These are phyloP conservation scores for Epichloe elymi DNA, from an alignment of 2,329 filamentous ascomycete species.

Conservation along the genomic window DNA sequence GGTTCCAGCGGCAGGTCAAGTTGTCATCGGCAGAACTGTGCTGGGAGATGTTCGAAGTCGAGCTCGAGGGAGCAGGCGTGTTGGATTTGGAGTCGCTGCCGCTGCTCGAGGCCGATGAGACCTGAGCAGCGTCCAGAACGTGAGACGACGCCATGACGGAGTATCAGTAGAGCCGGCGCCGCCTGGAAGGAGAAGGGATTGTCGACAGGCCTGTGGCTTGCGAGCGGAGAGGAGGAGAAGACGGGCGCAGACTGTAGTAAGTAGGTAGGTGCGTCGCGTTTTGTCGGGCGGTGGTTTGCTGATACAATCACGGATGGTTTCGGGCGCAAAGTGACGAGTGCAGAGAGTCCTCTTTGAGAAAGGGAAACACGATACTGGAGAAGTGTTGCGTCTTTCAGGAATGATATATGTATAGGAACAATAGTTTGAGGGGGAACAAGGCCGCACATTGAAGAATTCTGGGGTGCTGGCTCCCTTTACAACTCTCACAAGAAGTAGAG, in stretches of 20 bases:
- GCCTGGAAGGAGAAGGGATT: background rate
- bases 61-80: conserved; percentile 37
- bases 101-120: conserved; percentile 10
- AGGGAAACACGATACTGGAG: background rate
- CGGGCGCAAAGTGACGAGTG: background rate
- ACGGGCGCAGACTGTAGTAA: background rate
- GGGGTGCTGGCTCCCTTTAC: conserved; percentile 24
- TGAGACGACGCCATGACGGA: conserved; percentile 22
- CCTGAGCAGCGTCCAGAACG: conserved; percentile 12
- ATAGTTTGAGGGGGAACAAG: background rate
- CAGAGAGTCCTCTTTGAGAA: background rate
- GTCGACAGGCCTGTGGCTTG: background rate
- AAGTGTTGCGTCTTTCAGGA: background rate
- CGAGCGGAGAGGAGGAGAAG: background rate
- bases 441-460: conserved; percentile 5
- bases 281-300: background rate
- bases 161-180: conserved; percentile 11
- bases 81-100: conserved; percentile 38
- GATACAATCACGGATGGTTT: background rate
- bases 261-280: background rate
- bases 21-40: conserved; percentile 35
- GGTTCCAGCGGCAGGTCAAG: conserved; percentile 47
- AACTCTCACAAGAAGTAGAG: conserved; percentile 20
- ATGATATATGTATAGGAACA: no score
- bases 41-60: conserved; percentile 33